phyloP scores from a whole-genome alignment of 179 eudicot genomes.

The Spinacia oleracea region DNA sequence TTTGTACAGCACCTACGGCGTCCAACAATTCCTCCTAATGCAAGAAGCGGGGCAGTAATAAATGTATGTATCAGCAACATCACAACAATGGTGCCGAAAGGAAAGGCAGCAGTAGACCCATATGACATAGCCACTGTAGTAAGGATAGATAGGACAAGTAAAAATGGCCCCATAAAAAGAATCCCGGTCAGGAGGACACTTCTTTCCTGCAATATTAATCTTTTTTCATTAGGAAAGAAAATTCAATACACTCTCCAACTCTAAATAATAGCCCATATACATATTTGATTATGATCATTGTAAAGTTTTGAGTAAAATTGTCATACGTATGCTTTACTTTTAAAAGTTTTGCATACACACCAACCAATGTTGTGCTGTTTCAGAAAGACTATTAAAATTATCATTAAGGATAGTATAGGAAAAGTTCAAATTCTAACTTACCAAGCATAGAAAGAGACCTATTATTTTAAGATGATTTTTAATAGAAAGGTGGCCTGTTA shows the following conservation, averaged over 20 bases:
- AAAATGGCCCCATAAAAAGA: slow-evolving; percentile 55
- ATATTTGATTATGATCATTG: too few species aligned
- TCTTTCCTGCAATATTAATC: slow-evolving; percentile 51
- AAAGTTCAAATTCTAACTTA: too few species aligned
- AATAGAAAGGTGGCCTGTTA: background rate
- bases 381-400: too few species aligned
- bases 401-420: background rate
- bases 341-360: too few species aligned
- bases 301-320: too few species aligned
- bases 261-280: background rate
- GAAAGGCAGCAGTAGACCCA: slow-evolving; percentile 66
- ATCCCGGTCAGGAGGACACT: slow-evolving; percentile 57
- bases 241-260: background rate
- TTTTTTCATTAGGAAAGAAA: background rate
- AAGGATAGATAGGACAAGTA: slow-evolving; percentile 43
- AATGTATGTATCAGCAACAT: slow-evolving; percentile 43
- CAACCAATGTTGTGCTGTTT: too few species aligned
- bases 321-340: background rate
- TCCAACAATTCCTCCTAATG: slow-evolving; percentile 69
- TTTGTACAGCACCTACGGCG: slow-evolving; percentile 36
- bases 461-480: too few species aligned
- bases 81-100: slow-evolving; percentile 60
- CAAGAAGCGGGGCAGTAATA: slow-evolving; percentile 53
- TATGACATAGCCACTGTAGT: slow-evolving; percentile 50
- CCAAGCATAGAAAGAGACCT: too few species aligned